Evolutionary conservation across 345 rosid species (phyloP), one percentile per base, ranked within the genome.

Genomic region (Lepidium sativum): DNA sequence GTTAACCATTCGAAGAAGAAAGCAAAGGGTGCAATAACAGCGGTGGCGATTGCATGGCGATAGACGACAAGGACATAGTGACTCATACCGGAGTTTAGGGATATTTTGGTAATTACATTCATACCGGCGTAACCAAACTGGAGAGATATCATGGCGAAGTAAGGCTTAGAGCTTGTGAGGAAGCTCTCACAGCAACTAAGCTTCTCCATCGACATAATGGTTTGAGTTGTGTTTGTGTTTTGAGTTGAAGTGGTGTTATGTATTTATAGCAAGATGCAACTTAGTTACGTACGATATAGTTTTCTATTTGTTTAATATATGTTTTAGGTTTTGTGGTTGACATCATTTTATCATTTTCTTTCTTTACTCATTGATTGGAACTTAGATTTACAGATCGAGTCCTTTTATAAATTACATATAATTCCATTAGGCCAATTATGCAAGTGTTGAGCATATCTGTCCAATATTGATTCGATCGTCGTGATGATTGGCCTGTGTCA

Each of bases 21-120:
- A 60, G 96, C 95, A 6, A 92, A 88, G 6, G 96, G 98, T 65
- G 92, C 79, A 39, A 92, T 76, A 41, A 67, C 73, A 2, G 79
- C 42, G 12, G 86, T 67, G 41, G 98, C 98, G 40, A 83, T 52
- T 9, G 75, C 75, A 21, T 92, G 89, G 18, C 96, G 75, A 68
- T 86, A 92, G 55, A 83, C 92, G 4, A 78, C 87, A 14, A 92
- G 68, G 1, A 86, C 84, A 47, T 81, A 86, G 40, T 64, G 88
- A 79, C 81, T 84, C 86, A 84, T 81, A 16, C 96, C 96, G 20
- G 59, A 20, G 48, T 82, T 68, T 15, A 88, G 72, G 27, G 77
- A 67, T 58, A 60, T 65, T 56, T 88, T 88, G 6, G 88, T 31
- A 18, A 88, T 52, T 35, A 82, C 77, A 16, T 84, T 64, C 82